Base-by-base conservation (phyloP, 1,139 yeast genomes). In the Saccharomyces hybrid region DNA sequence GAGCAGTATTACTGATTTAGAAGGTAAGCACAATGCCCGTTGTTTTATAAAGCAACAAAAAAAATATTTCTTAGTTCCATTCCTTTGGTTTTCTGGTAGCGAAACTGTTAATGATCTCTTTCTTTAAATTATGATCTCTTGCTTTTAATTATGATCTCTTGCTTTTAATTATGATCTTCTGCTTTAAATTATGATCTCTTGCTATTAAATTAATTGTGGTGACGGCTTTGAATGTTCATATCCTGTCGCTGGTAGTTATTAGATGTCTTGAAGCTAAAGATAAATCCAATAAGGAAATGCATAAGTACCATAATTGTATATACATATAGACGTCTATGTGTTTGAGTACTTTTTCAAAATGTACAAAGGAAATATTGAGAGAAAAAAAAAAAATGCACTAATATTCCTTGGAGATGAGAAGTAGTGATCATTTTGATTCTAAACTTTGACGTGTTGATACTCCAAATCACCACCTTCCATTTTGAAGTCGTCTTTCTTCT, bases 371-470 rank as follows among this genome's bases (percentile, higher is more conserved):
- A 38, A 38, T 14, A 21, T 16, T 8, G 44, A 21, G 24, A 16
- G 19, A 38, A 16, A 38, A 38, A 16, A 38, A 38, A 32, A 38
- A 38, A 38, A 38, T 38, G 44, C 44, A 38, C 19, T 16, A 9
- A 16, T 38, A 38, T 38, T 38, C 44, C 44, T 16, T 38, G 24
- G 44, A 38, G 19, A 38, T 16, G 21, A 38, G 24, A n/a, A 16
- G 44, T 16, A 38, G 19, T 16, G 6, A 16, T 9, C 44, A 16
- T 38, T 21, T 9, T 9, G 6, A 8, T 2, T 16, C 12, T 38
- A 38, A 8, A 38, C 16, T 21, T 53, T 54, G 2, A 56, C 52
- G 38, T 56, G 55, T 16, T 56, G 58, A 29, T 52, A 56, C 44
- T 54, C 58, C 11, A 54, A 21, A 26, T 54, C 54, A 26, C 51